phyloP scores from a whole-genome alignment of 768 basidiomycete species.

The Paxillus rubicundulus region DNA sequence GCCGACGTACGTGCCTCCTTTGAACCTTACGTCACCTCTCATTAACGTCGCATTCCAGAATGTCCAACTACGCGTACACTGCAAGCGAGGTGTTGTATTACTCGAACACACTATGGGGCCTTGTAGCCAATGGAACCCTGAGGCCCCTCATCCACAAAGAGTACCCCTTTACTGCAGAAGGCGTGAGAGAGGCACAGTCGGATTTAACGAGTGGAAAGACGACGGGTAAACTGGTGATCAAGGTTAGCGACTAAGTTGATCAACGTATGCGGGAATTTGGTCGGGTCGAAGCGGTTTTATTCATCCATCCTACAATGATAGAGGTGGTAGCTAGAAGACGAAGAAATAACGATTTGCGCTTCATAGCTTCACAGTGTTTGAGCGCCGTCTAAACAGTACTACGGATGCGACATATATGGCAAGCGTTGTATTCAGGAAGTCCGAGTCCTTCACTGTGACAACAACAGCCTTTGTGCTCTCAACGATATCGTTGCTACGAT shows the following conservation, averaged over 20 bases:
- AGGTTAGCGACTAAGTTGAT: constrained; percentile 40
- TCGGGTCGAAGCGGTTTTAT: too few relatives aligned
- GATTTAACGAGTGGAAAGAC: constrained; percentile 79
- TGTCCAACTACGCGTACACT: constrained; percentile 71
- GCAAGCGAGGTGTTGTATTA: constrained; percentile 72
- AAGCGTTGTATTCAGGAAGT: constrained; percentile 22
- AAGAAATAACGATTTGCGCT: background rate
- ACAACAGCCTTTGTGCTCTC: constrained; percentile 23
- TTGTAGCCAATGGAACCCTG: constrained; percentile 57
- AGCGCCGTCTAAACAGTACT: too few relatives aligned
- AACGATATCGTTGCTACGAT: constrained; percentile 21
- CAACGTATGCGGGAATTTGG: background rate
- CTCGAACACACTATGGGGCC: constrained; percentile 57
- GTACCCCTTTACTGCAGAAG: constrained; percentile 83
- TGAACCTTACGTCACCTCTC: background rate
- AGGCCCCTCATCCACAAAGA: constrained; percentile 70
- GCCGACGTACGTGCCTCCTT: constrained; percentile 54
- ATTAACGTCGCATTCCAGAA: constrained; percentile 38
- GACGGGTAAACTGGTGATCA: constrained; percentile 83
- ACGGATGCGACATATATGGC: constrained; percentile 9
- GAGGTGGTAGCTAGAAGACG: too few relatives aligned
- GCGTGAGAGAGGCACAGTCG: constrained; percentile 68
- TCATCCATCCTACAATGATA: too few relatives aligned
- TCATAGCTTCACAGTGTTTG: background rate
- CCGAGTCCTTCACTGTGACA: constrained; percentile 5